Percentiles rank a stretch among this genome's conserved stretches.
Conservation (phyloP, 2,329 filamentous ascomycete species). For the Neofusicoccum umdonicola region DNA sequence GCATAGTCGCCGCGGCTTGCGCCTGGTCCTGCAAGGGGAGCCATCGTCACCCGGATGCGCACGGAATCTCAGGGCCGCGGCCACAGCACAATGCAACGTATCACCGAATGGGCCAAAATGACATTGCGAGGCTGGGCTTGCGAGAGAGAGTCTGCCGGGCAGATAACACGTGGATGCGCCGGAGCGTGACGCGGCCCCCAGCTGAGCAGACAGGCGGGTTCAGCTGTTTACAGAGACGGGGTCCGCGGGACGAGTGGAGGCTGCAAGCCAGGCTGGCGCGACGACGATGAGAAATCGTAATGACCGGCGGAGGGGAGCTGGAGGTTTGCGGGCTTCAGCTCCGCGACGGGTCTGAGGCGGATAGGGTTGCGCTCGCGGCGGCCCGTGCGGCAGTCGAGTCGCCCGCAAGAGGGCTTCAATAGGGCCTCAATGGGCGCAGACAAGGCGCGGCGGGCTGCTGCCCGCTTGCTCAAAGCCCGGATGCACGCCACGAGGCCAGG, state of each 20-base stretch:
- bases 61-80: no score
- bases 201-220: neutral
- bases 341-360: slow-evolving; percentile 1
- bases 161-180: slow-evolving; percentile 3
- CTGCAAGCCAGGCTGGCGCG: neutral
- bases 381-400: neutral
- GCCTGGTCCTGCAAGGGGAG: neutral
- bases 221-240: neutral
- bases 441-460: neutral
- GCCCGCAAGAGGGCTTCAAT: neutral
- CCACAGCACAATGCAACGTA: neutral
- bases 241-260: neutral
- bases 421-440: neutral
- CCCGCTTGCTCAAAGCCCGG: neutral
- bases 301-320: neutral
- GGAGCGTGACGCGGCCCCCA: neutral
- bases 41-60: neutral
- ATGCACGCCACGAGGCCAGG: no score
- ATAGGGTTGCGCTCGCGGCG: neutral
- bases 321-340: neutral
- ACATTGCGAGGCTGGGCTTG: neutral
- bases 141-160: neutral
- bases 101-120: neutral
- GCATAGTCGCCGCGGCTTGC: slow-evolving; percentile 8
- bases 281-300: neutral